Evolutionary conservation across 2,329 filamentous ascomycete species (phyloP).

Genomic region (Phaeosphaeriaceae sp.): DNA sequence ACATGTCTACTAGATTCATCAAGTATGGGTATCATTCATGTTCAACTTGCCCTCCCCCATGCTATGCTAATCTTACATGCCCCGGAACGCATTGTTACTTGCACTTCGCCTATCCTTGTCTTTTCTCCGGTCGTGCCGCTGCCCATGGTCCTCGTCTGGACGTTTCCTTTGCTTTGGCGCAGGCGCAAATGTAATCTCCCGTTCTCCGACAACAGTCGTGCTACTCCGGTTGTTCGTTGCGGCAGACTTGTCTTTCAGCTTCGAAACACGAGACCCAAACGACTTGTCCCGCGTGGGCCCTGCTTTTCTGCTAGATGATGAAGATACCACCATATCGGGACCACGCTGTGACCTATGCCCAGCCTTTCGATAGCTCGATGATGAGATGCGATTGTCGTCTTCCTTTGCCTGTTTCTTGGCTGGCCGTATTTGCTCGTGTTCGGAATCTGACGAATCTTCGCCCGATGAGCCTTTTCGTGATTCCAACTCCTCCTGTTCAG

Average conservation of each 20-base stretch:
- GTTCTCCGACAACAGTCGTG: slow-evolving; percentile 56
- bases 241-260: slow-evolving; percentile 44
- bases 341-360: slow-evolving; percentile 53
- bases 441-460: slow-evolving; percentile 41
- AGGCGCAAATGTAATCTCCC: slow-evolving; percentile 76
- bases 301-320: slow-evolving; percentile 48
- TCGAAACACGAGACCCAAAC: slow-evolving; percentile 62
- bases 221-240: slow-evolving; percentile 18
- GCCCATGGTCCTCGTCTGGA: slow-evolving; percentile 37
- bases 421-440: slow-evolving; percentile 30
- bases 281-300: slow-evolving; percentile 59
- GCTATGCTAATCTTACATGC: slow-evolving; percentile 54
- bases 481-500: slow-evolving; percentile 64
- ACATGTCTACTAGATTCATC: background rate
- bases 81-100: slow-evolving; percentile 76
- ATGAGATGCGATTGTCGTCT: slow-evolving; percentile 61
- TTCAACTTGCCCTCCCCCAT: background rate
- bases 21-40: slow-evolving; percentile 15
- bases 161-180: slow-evolving; percentile 55
- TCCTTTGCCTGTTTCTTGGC: slow-evolving; percentile 38
- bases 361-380: slow-evolving; percentile 67
- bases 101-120: slow-evolving; percentile 70
- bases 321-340: slow-evolving; percentile 63
- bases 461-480: slow-evolving; percentile 46
- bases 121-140: slow-evolving; percentile 49